Evolutionary conservation across 768 basidiomycete genomes (phyloP), one percentile per base, ranked within the genome.

Genomic region (Phaffia tasmanica): DNA sequence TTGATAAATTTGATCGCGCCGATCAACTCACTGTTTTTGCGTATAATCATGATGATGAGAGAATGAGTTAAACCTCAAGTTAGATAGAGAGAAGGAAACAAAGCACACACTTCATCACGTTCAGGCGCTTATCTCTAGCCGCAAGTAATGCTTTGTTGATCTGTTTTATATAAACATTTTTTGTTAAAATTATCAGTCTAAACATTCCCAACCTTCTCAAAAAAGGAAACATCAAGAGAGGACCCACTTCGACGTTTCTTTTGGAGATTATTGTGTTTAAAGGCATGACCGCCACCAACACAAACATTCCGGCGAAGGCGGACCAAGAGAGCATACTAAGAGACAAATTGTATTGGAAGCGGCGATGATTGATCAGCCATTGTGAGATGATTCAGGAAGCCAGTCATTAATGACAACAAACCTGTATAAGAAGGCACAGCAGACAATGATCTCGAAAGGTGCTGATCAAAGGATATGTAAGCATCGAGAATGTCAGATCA

Each of bases 1-100:
- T 88, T 60, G 61, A 70, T 69, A 48, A 47, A 83, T 65, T 49
- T 58, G 35, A 68, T 68, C 1, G 62, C 57, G 19, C 51, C 57
- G 23, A 69, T 64, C 19, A 69, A 59, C 57, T 69, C 67, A 50
- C 60, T 69, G 50, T 58, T 64, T 60, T 48, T 15, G 16, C 18
- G 53, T 11, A 46, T 46, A 3, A 35, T n/a, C 42, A 56, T 23
- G 35, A 6, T 4, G 19, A 7, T 63, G 23, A 23, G 35, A 42
- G 4, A 11, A 42, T 42, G 35, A 42, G 35, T 42, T 11, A 42
- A 42, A 42, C 4, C 35, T 42, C 4, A 42, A 11, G 11, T 42
- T 4, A 11, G 35, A 42, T 11, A 42, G 35, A 42, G 11, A 42
- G 35, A 42, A 29, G 56, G 25, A 7, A 57, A 57, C 14, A 16